Conservation (phyloP, 2,329 filamentous ascomycete genomes). For the Trichoderma guizhouense region DNA sequence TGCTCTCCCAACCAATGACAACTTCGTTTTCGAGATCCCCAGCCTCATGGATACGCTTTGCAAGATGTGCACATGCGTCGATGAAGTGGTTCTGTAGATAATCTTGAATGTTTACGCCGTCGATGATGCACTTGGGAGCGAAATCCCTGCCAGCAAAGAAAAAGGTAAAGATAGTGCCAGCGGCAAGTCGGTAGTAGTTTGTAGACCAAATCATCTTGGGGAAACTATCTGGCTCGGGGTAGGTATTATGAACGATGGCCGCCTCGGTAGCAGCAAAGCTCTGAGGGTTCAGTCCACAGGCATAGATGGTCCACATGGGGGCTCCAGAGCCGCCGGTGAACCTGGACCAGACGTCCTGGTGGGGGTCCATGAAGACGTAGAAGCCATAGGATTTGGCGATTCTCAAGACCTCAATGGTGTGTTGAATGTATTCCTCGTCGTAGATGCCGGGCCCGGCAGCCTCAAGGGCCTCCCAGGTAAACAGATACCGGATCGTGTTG, state of each 20-base stretch:
- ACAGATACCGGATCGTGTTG: constrained; percentile 94
- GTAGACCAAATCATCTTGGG: constrained; percentile 99
- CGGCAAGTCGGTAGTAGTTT: constrained; percentile 85
- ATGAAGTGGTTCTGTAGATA: constrained; percentile 88
- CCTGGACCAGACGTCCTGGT: constrained; percentile 98
- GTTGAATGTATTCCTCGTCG: constrained; percentile 88
- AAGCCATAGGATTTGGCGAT: constrained; percentile 88
- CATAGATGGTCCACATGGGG: constrained; percentile 96
- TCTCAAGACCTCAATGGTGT: constrained; percentile 81
- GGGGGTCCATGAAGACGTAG: constrained; percentile 97
- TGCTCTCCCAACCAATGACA: constrained; percentile 91
- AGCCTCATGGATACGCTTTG: constrained; percentile 80
- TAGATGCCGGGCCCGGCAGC: constrained; percentile 86
- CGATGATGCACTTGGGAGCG: constrained; percentile 91
- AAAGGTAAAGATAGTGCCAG: constrained; percentile 87
- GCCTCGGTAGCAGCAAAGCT: constrained; percentile 84
- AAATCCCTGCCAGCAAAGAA: constrained; percentile 92
- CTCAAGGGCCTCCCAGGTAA: constrained; percentile 99
- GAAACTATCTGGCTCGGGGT: constrained; percentile 76
- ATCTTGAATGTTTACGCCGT: constrained; percentile 94
- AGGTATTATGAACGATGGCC: constrained; percentile 92
- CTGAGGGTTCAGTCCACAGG: constrained; percentile 83
- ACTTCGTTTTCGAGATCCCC: constrained; percentile 83
- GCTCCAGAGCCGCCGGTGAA: constrained; percentile 93
- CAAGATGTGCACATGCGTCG: constrained; percentile 74